These are phyloP conservation scores for Colletotrichum limetticola DNA, from an alignment of 2,329 filamentous ascomycete genomes.

Conservation along the genomic window DNA sequence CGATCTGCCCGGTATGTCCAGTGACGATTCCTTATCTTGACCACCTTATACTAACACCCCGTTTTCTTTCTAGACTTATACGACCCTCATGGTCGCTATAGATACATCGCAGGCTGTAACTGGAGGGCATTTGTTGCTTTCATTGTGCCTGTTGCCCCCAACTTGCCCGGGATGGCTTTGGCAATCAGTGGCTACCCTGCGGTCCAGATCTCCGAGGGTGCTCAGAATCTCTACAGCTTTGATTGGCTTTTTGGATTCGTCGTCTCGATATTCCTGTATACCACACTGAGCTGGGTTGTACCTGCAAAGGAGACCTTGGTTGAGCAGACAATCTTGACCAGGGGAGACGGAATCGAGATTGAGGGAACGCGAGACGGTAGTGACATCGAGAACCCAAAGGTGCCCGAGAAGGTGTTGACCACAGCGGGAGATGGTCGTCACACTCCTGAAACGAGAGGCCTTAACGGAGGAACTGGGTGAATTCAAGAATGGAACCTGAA, in stretches of 20 bases:
- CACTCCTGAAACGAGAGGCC: not conserved
- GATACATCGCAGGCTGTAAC: conserved; percentile 57
- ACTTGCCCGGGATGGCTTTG: conserved; percentile 64
- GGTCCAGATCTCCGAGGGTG: conserved; percentile 27
- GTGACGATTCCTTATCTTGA: not conserved
- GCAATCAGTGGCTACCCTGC: conserved; percentile 46
- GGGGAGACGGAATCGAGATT: not conserved
- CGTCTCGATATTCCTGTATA: conserved; percentile 27
- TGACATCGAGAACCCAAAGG: conserved; percentile 25
- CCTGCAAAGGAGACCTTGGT: conserved; percentile 34
- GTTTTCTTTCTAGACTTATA: conserved; percentile 40
- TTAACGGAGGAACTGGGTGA: not conserved
- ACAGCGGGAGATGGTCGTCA: not conserved
- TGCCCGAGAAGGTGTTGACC: conserved; percentile 16
- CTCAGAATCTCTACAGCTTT: conserved; percentile 32
- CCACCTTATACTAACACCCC: not conserved
- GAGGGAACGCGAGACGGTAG: conserved; percentile 10
- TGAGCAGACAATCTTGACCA: conserved; percentile 22
- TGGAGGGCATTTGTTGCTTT: conserved; percentile 70
- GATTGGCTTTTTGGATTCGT: conserved; percentile 36
- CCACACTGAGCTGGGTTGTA: conserved; percentile 25
- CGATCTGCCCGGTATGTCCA: conserved; percentile 47
- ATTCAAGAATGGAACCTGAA: not conserved
- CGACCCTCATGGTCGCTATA: conserved; percentile 56
- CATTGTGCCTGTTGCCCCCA: conserved; percentile 65